Conservation (phyloP, 2,329 filamentous ascomycete species). For the Bipolaris bicolor region DNA sequence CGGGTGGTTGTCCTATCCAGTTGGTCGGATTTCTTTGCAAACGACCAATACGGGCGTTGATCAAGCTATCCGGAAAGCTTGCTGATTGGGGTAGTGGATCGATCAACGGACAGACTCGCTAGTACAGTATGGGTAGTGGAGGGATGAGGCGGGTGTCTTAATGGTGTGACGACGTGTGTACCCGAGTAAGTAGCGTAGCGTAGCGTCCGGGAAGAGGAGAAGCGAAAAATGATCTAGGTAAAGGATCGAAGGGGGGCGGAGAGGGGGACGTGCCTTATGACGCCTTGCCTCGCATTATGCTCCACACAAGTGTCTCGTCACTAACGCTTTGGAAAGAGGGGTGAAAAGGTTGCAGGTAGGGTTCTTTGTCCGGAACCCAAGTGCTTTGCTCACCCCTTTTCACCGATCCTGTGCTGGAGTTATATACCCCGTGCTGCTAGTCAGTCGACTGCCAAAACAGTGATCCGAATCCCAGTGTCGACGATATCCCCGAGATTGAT, state of each 20-base stretch:
- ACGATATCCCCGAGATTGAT: too few relatives aligned
- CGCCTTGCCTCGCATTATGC: slow-evolving; percentile 1
- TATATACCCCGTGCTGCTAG: not conserved
- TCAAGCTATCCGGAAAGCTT: not conserved
- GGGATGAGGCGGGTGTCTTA: slow-evolving; percentile 22
- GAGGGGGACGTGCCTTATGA: slow-evolving; percentile 19
- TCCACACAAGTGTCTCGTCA: not conserved
- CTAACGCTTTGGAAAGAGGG: slow-evolving; percentile 6
- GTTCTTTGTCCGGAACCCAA: not conserved
- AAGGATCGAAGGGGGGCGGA: slow-evolving; percentile 5
- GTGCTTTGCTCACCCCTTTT: not conserved
- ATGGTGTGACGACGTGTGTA: slow-evolving; percentile 23
- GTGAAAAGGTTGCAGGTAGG: not conserved
- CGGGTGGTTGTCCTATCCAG: not conserved
- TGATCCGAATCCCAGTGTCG: not conserved
- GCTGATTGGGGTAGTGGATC: not conserved
- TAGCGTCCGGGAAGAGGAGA: slow-evolving; percentile 33
- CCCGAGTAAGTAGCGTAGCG: slow-evolving; percentile 14
- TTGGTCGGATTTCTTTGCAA: not conserved
- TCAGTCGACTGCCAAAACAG: not conserved
- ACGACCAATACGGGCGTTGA: not conserved
- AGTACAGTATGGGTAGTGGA: slow-evolving; percentile 9
- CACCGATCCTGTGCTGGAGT: not conserved
- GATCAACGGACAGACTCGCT: slow-evolving; percentile 16
- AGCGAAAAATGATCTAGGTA: slow-evolving; percentile 18